phyloP scores from a whole-genome alignment of 208 protist species.

The Crithidia thermophila region DNA sequence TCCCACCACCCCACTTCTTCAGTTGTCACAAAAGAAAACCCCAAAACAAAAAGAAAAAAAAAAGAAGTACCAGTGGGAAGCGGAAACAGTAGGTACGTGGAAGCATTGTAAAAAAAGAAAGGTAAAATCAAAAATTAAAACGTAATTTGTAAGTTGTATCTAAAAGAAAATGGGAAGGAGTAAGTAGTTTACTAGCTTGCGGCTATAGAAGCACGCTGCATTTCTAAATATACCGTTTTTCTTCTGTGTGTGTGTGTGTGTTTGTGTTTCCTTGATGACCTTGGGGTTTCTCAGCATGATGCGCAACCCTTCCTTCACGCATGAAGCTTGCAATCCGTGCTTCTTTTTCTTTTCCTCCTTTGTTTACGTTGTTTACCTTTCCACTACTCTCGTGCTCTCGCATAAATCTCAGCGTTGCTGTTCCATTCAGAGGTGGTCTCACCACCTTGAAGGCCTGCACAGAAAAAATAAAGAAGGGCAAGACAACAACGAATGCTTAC shows the following conservation, averaged over 20 bases:
- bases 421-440: too few species aligned
- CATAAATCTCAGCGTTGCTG: too few species aligned
- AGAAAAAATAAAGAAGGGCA: too few species aligned
- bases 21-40: neutral
- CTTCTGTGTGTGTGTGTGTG: neutral
- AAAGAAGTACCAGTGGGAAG: neutral
- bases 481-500: too few species aligned
- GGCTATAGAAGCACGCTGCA: too few species aligned
- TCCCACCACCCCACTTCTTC: too few species aligned
- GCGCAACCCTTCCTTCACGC: neutral
- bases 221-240: neutral
- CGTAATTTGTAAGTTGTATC: neutral
- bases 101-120: neutral
- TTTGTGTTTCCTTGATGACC: neutral
- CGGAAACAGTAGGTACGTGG: too few species aligned
- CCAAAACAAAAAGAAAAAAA: slow-evolving; percentile 7
- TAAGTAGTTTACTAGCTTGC: neutral
- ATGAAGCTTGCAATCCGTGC: too few species aligned
- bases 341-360: slow-evolving; percentile 9
- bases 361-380: slow-evolving; percentile 1
- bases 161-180: neutral
- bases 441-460: too few species aligned
- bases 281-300: neutral
- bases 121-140: neutral
- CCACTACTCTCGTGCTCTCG: too few species aligned